Evolutionary conservation across 179 eudicot species (phyloP).

Genomic region (Vitellaria paradoxa): DNA sequence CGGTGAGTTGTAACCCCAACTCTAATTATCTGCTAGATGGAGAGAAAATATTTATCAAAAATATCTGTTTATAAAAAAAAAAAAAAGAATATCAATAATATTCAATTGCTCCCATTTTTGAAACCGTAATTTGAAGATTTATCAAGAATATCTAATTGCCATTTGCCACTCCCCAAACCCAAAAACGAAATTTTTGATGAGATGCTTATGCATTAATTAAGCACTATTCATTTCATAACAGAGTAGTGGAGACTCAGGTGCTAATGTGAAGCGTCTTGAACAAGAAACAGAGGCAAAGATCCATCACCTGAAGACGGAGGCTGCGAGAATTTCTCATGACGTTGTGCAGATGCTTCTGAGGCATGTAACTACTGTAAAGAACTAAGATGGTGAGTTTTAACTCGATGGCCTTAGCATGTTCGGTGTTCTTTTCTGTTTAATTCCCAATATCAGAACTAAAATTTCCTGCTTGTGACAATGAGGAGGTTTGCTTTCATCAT

Average conservation of each 20-base stretch:
- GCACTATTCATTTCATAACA: constrained; percentile 26
- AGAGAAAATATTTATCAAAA: too few species aligned
- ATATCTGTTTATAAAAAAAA: too few species aligned
- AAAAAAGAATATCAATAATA: too few species aligned
- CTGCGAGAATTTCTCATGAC: constrained; percentile 72
- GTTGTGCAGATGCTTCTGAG: constrained; percentile 81
- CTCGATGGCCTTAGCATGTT: background rate
- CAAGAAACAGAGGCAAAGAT: constrained; percentile 74
- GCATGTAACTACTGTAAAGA: constrained; percentile 70
- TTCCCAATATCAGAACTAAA: background rate
- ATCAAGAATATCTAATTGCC: background rate
- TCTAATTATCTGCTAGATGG: background rate
- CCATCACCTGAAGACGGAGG: constrained; percentile 56
- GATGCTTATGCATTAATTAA: background rate
- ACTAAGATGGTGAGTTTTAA: constrained; percentile 24
- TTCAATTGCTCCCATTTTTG: too few species aligned
- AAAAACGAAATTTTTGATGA: background rate
- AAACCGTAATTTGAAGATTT: background rate
- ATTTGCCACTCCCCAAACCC: too few species aligned
- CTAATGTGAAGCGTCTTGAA: constrained; percentile 94
- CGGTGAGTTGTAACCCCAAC: background rate
- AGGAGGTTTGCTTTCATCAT: background rate
- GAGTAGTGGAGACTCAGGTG: constrained; percentile 95
- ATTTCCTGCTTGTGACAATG: background rate
- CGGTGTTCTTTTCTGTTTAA: background rate